phyloP scores from a whole-genome alignment of 2,329 filamentous ascomycete species.

The Xylariaceae sp. region DNA sequence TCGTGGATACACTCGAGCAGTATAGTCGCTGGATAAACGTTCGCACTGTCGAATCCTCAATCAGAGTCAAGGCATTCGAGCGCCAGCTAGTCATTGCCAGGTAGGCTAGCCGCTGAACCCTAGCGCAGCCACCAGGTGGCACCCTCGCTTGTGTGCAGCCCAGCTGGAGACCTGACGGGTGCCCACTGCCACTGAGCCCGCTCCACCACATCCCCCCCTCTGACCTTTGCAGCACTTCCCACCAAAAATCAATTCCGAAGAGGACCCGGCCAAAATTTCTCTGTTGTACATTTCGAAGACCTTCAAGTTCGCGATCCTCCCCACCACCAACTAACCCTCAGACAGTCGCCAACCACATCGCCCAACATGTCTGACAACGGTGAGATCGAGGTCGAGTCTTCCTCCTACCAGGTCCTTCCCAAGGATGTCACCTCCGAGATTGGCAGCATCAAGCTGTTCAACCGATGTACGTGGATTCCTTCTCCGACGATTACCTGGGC shows the following conservation, averaged over 20 bases:
- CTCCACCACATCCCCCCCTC: constrained; percentile 20
- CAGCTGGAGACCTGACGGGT: neutral
- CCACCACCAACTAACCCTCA: constrained; percentile 27
- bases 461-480: constrained; percentile 42
- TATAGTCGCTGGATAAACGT: too few species aligned
- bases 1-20: too few species aligned
- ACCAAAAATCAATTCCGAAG: constrained; percentile 18
- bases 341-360: constrained; percentile 18
- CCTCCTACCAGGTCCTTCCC: constrained; percentile 65
- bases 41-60: too few species aligned
- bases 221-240: constrained; percentile 19
- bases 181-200: constrained; percentile 9
- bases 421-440: constrained; percentile 76
- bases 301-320: constrained; percentile 32
- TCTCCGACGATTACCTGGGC: constrained; percentile 21
- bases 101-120: neutral
- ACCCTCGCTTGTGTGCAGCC: neutral
- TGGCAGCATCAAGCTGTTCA: constrained; percentile 81
- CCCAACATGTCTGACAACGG: constrained; percentile 74
- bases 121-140: neutral
- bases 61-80: too few species aligned
- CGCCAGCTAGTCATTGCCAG: too few species aligned
- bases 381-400: constrained; percentile 75
- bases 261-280: constrained; percentile 32
- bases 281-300: constrained; percentile 23